These are phyloP conservation scores for Neurospora sp. DNA, from an alignment of 495 filamentous ascomycete species.

Conservation along the genomic window DNA sequence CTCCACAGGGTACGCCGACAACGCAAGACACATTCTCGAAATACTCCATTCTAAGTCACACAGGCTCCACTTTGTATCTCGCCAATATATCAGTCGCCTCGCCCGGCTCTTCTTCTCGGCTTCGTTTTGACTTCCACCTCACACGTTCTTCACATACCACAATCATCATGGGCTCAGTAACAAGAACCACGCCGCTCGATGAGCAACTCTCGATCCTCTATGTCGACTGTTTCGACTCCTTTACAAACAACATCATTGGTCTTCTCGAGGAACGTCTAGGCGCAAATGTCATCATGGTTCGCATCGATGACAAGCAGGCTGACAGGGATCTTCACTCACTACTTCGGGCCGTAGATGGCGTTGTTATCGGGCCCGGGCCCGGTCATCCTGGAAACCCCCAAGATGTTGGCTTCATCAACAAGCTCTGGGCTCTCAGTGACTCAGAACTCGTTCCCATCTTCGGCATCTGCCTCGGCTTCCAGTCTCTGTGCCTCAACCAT, in stretches of 20 bases:
- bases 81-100: neutral
- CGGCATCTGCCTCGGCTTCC: neutral
- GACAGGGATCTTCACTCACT: neutral
- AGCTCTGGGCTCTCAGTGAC: neutral
- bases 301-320: neutral
- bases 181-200: neutral
- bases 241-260: neutral
- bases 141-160: neutral
- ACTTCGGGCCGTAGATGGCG: neutral
- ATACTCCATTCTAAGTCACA: neutral
- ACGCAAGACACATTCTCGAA: neutral
- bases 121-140: neutral
- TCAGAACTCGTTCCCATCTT: neutral
- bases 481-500: neutral
- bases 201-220: neutral
- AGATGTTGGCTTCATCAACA: neutral
- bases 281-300: neutral
- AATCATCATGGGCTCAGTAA: conserved; percentile 1
- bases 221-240: neutral
- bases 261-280: neutral
- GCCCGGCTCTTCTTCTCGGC: neutral
- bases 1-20: neutral
- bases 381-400: neutral
- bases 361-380: neutral
- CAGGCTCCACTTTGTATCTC: neutral